Conservation (phyloP, 2,329 filamentous ascomycete genomes). For the Aspergillus luchuensis region DNA sequence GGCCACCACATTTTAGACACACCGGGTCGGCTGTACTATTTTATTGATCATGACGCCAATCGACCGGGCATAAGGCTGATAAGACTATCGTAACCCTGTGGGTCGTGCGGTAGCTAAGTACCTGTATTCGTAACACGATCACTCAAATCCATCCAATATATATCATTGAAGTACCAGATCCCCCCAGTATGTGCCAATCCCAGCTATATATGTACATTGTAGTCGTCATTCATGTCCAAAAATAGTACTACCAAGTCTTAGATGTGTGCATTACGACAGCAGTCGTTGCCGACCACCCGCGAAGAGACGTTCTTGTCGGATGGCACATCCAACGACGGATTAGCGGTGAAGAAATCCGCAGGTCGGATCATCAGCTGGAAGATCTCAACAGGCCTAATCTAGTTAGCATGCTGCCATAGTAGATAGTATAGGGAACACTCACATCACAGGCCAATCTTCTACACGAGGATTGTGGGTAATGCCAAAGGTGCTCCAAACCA, state of each 20-base stretch:
- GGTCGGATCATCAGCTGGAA: slow-evolving; percentile 50
- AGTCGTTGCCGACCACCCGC: slow-evolving; percentile 33
- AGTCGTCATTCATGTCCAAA: slow-evolving; percentile 11
- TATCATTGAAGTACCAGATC: background rate
- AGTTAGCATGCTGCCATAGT: slow-evolving; percentile 11
- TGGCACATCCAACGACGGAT: slow-evolving; percentile 58
- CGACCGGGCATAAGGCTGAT: background rate
- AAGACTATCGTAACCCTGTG: background rate
- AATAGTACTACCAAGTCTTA: slow-evolving; percentile 11
- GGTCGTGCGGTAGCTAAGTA: no score
- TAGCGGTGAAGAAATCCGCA: slow-evolving; percentile 56
- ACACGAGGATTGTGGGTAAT: slow-evolving; percentile 49
- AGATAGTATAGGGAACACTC: slow-evolving; percentile 10
- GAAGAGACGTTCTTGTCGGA: slow-evolving; percentile 40
- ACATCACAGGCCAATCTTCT: slow-evolving; percentile 51
- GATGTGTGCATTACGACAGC: slow-evolving; percentile 37
- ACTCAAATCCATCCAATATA: background rate
- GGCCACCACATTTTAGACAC: no score
- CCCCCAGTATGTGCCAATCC: no score
- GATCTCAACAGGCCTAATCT: slow-evolving; percentile 37
- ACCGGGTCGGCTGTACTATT: no score
- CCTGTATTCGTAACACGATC: no score
- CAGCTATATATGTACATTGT: slow-evolving; percentile 9
- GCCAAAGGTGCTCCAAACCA: slow-evolving; percentile 49
- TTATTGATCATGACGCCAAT: no score